Conservation (phyloP, 2,329 filamentous ascomycete species). For the Alternaria longipes region DNA sequence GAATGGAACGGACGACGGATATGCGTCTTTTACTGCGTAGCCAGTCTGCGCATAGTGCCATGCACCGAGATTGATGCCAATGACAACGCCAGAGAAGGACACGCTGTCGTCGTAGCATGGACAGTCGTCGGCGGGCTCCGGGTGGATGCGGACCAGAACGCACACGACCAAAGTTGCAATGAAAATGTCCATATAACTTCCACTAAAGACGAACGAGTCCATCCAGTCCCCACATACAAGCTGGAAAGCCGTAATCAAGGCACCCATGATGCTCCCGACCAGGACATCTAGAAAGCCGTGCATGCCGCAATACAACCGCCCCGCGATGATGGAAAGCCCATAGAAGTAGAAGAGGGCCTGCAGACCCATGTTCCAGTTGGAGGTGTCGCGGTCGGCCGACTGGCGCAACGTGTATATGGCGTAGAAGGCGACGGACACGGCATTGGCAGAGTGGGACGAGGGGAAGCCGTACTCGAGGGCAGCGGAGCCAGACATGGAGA, state of each 20-base stretch:
- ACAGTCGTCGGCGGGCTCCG: slow-evolving; percentile 95
- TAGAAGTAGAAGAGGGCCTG: slow-evolving; percentile 83
- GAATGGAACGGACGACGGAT: slow-evolving; percentile 70
- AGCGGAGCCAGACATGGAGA: slow-evolving; percentile 96
- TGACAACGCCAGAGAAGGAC: slow-evolving; percentile 87
- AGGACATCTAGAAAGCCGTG: slow-evolving; percentile 95
- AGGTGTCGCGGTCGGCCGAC: slow-evolving; percentile 68
- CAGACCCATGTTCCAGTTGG: slow-evolving; percentile 68
- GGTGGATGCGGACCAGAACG: slow-evolving; percentile 84
- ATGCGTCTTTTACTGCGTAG: slow-evolving; percentile 62
- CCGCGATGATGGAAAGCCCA: slow-evolving; percentile 86
- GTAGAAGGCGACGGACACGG: slow-evolving; percentile 91
- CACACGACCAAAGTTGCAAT: slow-evolving; percentile 73
- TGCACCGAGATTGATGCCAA: slow-evolving; percentile 81
- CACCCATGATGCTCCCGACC: slow-evolving; percentile 80
- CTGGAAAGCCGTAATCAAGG: slow-evolving; percentile 66
- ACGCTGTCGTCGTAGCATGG: slow-evolving; percentile 97
- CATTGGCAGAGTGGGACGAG: slow-evolving; percentile 96
- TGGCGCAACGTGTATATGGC: slow-evolving; percentile 75
- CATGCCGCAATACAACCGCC: slow-evolving; percentile 97
- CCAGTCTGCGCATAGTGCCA: slow-evolving; percentile 79
- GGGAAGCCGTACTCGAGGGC: slow-evolving; percentile 97
- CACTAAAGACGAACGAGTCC: slow-evolving; percentile 72
- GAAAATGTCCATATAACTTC: slow-evolving; percentile 67
- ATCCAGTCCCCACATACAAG: slow-evolving; percentile 66